Evolutionary conservation across 1,139 yeast species (phyloP), one percentile per base, ranked within the genome.

Genomic region (Pneumocystis carinii): DNA sequence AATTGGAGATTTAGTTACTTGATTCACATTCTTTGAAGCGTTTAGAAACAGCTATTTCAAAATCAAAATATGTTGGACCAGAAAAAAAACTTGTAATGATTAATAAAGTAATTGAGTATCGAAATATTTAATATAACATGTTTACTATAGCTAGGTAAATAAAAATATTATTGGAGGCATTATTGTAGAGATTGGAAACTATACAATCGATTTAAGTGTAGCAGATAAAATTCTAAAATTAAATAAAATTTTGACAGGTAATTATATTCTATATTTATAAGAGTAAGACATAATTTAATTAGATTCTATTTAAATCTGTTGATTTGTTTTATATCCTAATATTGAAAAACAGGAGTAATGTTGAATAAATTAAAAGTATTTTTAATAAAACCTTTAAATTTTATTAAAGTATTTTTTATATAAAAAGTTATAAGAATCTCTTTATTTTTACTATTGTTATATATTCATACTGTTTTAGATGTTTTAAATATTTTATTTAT

Each of bases 101-200:
- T 71, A 92, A 90, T 81, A 81, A 80, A 69, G 67, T 66, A 62
- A 53, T 29, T 39, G 38, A 10, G n/a, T 15, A 14, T 37, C 48
- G 8, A 24, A 39, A n/a, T 37, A 24, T 29, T 32, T 32, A n/a
- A 32, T 29, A 27, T 19, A 27, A 58, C 2, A 35, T 17, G 37
- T 3, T 59, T 32, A 14, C 36, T 14, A 19, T 14, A 60, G 27
- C 14, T 27, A 66, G 67, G 86, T 92, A 69, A 83, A 88, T 79
- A 89, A 96, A 69, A 95, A 87, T 69, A 87, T 92, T 73, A 82
- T 88, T 75, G 98, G 99, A 73, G 99, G 98, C 72, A 83, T 92
- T 75, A 79, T 94, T 71, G 96, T 92, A 67, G 96, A 90, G 77
- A 90, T 92, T 72, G 97, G 94, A 74, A 98, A 92, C 80, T 88